Base-by-base conservation (phyloP, 106 monocot species). In the Iris macrosiphon region DNA sequence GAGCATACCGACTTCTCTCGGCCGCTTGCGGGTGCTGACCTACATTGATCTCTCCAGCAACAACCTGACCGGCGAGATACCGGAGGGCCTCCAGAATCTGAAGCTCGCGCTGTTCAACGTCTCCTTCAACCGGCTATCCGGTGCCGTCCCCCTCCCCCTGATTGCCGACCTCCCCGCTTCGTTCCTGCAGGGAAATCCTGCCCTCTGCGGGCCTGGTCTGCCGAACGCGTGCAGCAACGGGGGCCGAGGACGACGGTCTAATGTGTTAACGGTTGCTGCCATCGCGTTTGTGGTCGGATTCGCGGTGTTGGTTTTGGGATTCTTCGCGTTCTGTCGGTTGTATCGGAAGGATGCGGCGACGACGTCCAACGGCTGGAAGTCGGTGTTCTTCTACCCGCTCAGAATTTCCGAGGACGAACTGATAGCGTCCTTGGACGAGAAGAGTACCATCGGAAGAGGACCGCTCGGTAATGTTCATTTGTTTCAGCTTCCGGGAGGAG, bases 31-130 rank as follows among this genome's bases (percentile, higher is more conserved):
- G 6, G 87, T 87, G 45, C 66, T 87, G 58, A 87, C 87, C 4
- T 87, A 87, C 64, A 71, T 87, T 27, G 87, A 87, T 64, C 73
- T 87, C 23, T 87, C 87, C 2, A 61, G 49, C 38, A 87, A 87
- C 38, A 74, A 68, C 27, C 80, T 87, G 11, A 81, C 41, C 21
- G 87, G 87, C 2, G 74, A 67, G 43, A 82, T 87, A n/a, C 87
- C 87, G 4, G 35, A 46, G 50, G 87, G 63, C 37, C 57, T 87
- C 32, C 74, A 78, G 40, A 73, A 78, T 46, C 44, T 87, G 70
- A 87, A 87, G 56, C 78, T 87, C 11, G 87, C 87, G 2, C 35
- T 87, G 71, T 78, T 87, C 49, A 87, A 87, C 65, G 81, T 87
- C 4, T 87, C 87, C 1, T 87, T 60, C 49, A 87, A 87, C 31